phyloP scores from a whole-genome alignment of 2,329 filamentous ascomycete species.

The Dactylonectria macrodidyma region DNA sequence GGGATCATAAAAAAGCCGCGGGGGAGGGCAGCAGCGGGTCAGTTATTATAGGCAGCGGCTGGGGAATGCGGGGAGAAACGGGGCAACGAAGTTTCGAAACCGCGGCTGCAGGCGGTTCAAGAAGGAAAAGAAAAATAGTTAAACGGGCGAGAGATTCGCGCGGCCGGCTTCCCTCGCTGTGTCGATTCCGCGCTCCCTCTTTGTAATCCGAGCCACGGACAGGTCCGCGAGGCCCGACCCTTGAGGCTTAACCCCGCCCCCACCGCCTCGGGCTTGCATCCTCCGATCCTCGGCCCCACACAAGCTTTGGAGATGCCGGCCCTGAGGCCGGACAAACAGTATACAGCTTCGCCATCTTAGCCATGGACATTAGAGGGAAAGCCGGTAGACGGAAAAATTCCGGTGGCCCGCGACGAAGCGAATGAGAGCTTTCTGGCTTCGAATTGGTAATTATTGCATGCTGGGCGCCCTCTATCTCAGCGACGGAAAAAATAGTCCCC shows the following conservation, averaged over 20 bases:
- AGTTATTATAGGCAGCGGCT: not conserved
- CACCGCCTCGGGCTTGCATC: conserved; percentile 19
- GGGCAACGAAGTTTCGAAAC: not conserved
- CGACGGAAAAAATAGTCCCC: conserved; percentile 1
- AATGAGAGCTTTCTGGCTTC: not conserved
- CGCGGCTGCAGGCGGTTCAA: conserved; percentile 25
- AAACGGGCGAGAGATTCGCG: not conserved
- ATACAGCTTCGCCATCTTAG: conserved; percentile 1
- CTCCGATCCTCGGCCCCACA: conserved; percentile 34
- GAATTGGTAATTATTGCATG: not conserved
- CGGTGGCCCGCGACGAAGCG: not conserved
- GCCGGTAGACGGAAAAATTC: not conserved
- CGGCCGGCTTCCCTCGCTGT: conserved; percentile 9
- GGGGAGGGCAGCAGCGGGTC: not conserved
- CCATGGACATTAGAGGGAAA: not conserved
- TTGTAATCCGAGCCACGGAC: conserved; percentile 7
- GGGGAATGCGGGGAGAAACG: not conserved
- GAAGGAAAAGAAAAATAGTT: not conserved
- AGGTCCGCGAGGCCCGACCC: conserved; percentile 9
- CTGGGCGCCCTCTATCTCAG: conserved; percentile 5
- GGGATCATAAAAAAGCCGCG: conserved; percentile 34
- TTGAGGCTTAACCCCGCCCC: conserved; percentile 24
- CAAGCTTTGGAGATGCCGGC: not conserved
- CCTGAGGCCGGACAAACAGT: not conserved
- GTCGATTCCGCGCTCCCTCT: conserved; percentile 10